These are phyloP conservation scores for Aspergillus leporis DNA, from an alignment of 495 filamentous ascomycete species.

Conservation along the genomic window DNA sequence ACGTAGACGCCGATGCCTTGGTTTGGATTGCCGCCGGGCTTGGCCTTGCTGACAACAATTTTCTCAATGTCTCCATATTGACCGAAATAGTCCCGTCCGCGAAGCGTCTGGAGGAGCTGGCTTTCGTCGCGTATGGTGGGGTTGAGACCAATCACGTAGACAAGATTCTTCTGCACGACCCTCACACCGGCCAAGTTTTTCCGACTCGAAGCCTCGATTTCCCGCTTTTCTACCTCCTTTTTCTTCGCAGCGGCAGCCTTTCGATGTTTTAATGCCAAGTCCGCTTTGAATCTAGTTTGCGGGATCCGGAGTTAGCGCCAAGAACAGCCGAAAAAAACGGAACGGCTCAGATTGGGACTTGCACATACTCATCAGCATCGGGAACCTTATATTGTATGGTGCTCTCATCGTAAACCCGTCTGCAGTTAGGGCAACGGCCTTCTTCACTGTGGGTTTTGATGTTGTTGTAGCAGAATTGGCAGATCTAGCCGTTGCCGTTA, in stretches of 20 bases:
- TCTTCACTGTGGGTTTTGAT: conserved; percentile 91
- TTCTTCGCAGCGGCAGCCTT: conserved; percentile 88
- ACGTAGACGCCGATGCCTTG: conserved; percentile 96
- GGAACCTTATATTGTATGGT: conserved; percentile 95
- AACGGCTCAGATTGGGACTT: conserved; percentile 12
- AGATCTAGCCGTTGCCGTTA: conserved; percentile 63
- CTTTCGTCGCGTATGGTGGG: conserved; percentile 90
- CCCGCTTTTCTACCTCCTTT: conserved; percentile 92
- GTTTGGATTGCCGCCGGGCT: conserved; percentile 66
- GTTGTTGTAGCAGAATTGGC: conserved; percentile 99
- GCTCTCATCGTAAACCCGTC: conserved; percentile 91
- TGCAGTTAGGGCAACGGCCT: conserved; percentile 92
- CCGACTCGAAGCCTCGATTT: conserved; percentile 90
- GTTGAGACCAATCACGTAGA: conserved; percentile 94
- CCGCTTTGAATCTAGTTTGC: conserved; percentile 68
- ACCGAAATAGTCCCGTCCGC: conserved; percentile 89
- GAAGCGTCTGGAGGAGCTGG: conserved; percentile 75
- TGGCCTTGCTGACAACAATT: conserved; percentile 96
- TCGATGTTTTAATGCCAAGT: conserved; percentile 84
- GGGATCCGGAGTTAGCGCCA: conserved; percentile 25
- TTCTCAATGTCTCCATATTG: conserved; percentile 99
- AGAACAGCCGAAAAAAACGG: conserved; percentile 13
- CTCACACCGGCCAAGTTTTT: conserved; percentile 94
- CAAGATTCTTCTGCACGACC: conserved; percentile 96
- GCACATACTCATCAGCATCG: conserved; percentile 83